Percentiles rank a stretch among this genome's conserved stretches.
These are phyloP conservation scores for Fusarium longipes DNA, from an alignment of 2,329 filamentous ascomycete genomes.

Conservation along the genomic window DNA sequence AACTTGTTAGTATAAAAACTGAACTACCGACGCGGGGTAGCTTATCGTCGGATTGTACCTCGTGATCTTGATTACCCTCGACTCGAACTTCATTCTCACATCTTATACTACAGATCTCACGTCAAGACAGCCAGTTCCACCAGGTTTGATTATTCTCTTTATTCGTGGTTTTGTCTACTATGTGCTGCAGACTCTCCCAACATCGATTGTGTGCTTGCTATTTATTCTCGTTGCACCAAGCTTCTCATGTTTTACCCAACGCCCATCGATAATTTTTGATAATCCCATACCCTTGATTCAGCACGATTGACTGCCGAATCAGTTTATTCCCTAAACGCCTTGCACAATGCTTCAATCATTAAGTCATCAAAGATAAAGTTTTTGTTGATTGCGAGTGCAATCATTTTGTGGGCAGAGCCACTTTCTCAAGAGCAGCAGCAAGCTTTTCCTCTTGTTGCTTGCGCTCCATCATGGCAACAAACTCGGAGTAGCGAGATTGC, in stretches of 20 bases:
- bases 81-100: constrained; percentile 35
- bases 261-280: constrained; percentile 37
- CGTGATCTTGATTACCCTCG: constrained; percentile 36
- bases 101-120: constrained; percentile 7
- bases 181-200: constrained; percentile 19
- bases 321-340: constrained; percentile 43
- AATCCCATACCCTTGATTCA: constrained; percentile 18
- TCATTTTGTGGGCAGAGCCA: constrained; percentile 44
- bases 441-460: constrained; percentile 67
- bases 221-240: constrained; percentile 25
- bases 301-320: constrained; percentile 21
- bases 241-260: constrained; percentile 36
- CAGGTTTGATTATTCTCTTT: constrained; percentile 18
- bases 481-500: constrained; percentile 91
- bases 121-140: not conserved
- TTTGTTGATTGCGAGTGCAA: constrained; percentile 37
- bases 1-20: constrained; percentile 27
- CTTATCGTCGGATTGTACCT: constrained; percentile 30
- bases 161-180: constrained; percentile 31
- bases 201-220: constrained; percentile 23
- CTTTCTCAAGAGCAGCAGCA: constrained; percentile 46
- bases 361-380: constrained; percentile 44
- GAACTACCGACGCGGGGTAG: constrained; percentile 44
- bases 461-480: constrained; percentile 77
- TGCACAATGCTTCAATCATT: constrained; percentile 46